Evolutionary conservation across 768 basidiomycete genomes (phyloP).

Genomic region (Lepiota subincarnata): DNA sequence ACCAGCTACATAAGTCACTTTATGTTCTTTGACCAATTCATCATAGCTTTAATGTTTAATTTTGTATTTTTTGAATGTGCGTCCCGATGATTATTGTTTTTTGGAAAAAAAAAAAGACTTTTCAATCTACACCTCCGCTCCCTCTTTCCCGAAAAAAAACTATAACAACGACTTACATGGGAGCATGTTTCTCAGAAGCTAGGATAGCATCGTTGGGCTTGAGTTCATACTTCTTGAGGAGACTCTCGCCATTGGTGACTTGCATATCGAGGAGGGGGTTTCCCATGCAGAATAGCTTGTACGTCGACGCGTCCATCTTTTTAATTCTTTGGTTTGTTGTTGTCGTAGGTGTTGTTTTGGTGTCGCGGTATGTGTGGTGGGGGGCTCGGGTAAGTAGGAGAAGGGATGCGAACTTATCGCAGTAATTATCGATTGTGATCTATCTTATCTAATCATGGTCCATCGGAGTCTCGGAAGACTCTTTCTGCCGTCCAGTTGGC

Average conservation of each 20-base stretch:
- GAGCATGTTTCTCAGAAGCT: slow-evolving; percentile 81
- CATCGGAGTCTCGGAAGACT: neutral
- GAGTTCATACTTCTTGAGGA: slow-evolving; percentile 86
- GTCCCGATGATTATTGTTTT: no score
- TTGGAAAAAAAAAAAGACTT: neutral
- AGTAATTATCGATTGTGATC: slow-evolving; percentile 5
- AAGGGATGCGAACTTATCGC: slow-evolving; percentile 1
- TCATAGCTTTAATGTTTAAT: slow-evolving; percentile 65
- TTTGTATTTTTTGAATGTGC: no score
- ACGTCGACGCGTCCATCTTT: slow-evolving; percentile 42
- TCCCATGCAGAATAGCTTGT: slow-evolving; percentile 83
- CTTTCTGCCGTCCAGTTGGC: no score
- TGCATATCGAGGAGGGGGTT: slow-evolving; percentile 98
- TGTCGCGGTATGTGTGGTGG: no score
- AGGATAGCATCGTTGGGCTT: slow-evolving; percentile 96
- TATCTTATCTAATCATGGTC: slow-evolving; percentile 10
- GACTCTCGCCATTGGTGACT: slow-evolving; percentile 77
- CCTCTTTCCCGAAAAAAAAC: no score
- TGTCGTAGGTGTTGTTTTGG: no score
- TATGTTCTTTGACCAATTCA: slow-evolving; percentile 71
- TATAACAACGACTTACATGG: slow-evolving; percentile 55
- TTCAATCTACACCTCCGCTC: neutral
- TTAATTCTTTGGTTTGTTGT: no score
- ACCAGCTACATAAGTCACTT: slow-evolving; percentile 90
- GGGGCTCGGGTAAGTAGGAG: no score